A percentile compares a stretch with the other conserved stretches of the same genome.
Evolutionary conservation across 345 rosid genomes (phyloP).

Genomic region (Jatropha curcas): DNA sequence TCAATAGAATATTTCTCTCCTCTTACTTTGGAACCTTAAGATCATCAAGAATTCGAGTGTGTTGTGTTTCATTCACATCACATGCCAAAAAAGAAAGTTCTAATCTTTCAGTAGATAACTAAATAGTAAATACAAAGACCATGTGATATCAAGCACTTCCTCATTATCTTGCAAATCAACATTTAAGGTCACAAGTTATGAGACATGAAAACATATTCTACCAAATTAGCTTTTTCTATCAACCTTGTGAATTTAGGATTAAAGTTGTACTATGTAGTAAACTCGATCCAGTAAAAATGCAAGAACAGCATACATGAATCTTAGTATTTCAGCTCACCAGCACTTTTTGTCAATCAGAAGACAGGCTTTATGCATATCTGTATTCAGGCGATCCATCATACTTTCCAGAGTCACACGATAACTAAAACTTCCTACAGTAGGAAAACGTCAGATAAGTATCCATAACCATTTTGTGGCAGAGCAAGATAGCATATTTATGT

Average conservation of each 20-base stretch:
- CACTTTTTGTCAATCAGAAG: constrained; percentile 25
- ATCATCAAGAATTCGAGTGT: background rate
- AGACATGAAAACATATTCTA: background rate
- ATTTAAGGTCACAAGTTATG: too few relatives aligned
- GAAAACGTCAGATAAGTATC: background rate
- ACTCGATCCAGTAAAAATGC: background rate
- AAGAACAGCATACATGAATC: background rate
- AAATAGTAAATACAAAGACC: too few relatives aligned
- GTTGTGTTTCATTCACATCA: background rate
- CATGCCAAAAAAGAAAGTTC: background rate
- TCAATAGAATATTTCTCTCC: too few relatives aligned
- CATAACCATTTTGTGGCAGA: background rate
- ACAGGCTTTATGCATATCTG: constrained; percentile 29
- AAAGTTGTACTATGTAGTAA: background rate
- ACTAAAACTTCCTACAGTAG: constrained; percentile 14
- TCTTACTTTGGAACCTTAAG: background rate
- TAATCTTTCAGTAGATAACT: background rate
- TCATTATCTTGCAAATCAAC: background rate
- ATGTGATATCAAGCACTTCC: background rate
- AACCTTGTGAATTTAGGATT: background rate
- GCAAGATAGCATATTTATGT: background rate
- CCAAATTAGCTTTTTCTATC: background rate
- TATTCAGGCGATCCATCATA: constrained; percentile 33
- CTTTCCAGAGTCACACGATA: constrained; percentile 22
- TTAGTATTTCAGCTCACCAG: constrained; percentile 21